phyloP scores from a whole-genome alignment of 2,329 filamentous ascomycete species.

The Coniochaeta ligniaria region DNA sequence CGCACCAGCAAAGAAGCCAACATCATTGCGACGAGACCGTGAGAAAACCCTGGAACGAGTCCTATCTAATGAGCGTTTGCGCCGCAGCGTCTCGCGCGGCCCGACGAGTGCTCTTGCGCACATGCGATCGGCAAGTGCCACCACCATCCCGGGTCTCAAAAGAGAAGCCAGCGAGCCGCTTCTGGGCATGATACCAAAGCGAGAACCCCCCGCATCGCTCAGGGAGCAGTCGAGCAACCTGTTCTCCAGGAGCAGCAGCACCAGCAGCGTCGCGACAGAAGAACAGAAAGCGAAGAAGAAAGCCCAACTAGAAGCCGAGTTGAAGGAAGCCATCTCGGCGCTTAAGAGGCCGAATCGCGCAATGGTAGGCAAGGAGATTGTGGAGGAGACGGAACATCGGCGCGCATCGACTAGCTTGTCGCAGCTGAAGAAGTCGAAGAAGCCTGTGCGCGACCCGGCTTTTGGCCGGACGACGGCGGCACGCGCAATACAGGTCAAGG shows the following conservation, averaged over 20 bases:
- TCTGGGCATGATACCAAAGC: slow-evolving; percentile 37
- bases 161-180: slow-evolving; percentile 58
- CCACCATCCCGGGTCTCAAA: slow-evolving; percentile 55
- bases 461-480: slow-evolving; percentile 21
- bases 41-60: slow-evolving; percentile 54
- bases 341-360: slow-evolving; percentile 71
- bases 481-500: slow-evolving; percentile 43
- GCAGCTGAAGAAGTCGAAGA: slow-evolving; percentile 44
- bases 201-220: slow-evolving; percentile 23
- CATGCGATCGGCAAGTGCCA: slow-evolving; percentile 61
- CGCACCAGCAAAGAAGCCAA: slow-evolving; percentile 39
- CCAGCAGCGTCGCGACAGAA: slow-evolving; percentile 34
- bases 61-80: slow-evolving; percentile 51
- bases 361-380: slow-evolving; percentile 58
- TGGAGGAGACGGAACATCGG: slow-evolving; percentile 60
- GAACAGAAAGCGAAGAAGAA: slow-evolving; percentile 58
- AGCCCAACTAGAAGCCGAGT: slow-evolving; percentile 59
- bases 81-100: slow-evolving; percentile 47
- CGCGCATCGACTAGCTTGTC: slow-evolving; percentile 41
- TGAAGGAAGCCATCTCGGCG: slow-evolving; percentile 66
- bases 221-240: slow-evolving; percentile 35
- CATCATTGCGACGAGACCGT: slow-evolving; percentile 29
- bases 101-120: slow-evolving; percentile 54
- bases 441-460: slow-evolving; percentile 24
- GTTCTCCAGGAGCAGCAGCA: slow-evolving; percentile 35